Evolutionary conservation across 2,329 filamentous ascomycete genomes (phyloP), one percentile per base, ranked within the genome.

Genomic region (Ceratocystis ficicola): DNA sequence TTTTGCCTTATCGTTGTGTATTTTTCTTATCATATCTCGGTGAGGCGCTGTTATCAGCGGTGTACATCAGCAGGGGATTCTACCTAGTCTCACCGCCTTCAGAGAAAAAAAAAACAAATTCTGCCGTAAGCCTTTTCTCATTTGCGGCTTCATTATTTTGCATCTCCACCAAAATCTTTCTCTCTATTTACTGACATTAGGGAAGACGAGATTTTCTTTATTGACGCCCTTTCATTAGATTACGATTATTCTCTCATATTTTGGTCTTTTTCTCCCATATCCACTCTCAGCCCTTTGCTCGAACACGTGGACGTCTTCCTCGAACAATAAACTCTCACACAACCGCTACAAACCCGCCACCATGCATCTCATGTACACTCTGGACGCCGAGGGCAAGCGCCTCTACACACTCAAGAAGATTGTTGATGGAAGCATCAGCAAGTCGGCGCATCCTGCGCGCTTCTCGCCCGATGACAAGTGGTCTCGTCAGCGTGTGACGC

Each of bases 401-500:
- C 79, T 88, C 73, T 99, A 97, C 83, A 97, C 94, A 61, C 85
- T 97, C 70, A 93, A 96, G 80, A 96, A 97, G 81, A 84, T 95
- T 71, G 80, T 83, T 72, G 81, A 86, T 72, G 88, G 88, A 74
- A 85, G 91, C 74, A 90, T 96, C 73, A 95, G 93, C 76, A 96
- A 95, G 82, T 94, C 89, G 65, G 94, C 94, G 66, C 93, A 97
- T 79, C 93, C 94, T 60, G 94, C 94, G 55, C 84, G 94, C 71
- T 99, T 97, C 82, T 96, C 90, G 60, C 94, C 94, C 69, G 94
- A 99, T 78, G 94, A 99, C 82, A 96, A 96, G 82, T 97, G 95
- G 83, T 96, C 91, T 73, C 89, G 90, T 74, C 93, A 97, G 79
- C 86, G 94, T 72, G 91, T 97, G 62, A 95, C 91, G 22, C 82